Evolutionary conservation across 2,329 filamentous ascomycete genomes (phyloP), one percentile per base, ranked within the genome.

Genomic region (Shiraia sp.): DNA sequence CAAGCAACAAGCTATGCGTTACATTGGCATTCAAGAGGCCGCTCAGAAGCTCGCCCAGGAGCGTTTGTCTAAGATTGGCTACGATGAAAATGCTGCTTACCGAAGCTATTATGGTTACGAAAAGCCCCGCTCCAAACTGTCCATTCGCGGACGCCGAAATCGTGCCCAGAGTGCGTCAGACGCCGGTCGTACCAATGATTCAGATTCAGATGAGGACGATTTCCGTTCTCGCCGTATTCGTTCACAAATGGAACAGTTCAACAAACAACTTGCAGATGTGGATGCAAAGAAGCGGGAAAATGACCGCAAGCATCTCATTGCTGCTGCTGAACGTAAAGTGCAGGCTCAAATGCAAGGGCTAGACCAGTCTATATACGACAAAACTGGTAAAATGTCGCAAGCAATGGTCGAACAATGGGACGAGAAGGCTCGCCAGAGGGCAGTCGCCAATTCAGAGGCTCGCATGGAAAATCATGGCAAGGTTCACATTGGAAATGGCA

Each of bases 21-120:
- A 77, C 45, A 73, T 82, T 49, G 86, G 83, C 48, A 76, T 96
- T 1, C 90, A 96, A 63, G 90, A 95, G 59, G 86, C 87, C 5
- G 92, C 92, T 1, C 90, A 93, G 59, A 90, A 85, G 59, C 80
- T 93, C 40, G 91, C 92, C 0, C 84, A 91, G 42, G 88, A 95
- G 65, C 83, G 90, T 25, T 75, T 96, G 16, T 82, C 88, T 4
- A 92, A 86, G 63, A 82, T 96, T 45, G 83, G 92, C 28, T 80
- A 87, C 42, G 85, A 91, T 36, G 78, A 82, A 48, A 77, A 78
- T 42, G 76, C 79, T 4, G 81, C 83, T 2, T 87, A 86, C 51
- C 81, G 88, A 29, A 83, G 87, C 32, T 90, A 95, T 66, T 96
- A 95, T 61, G 86, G 86, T 22, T 80, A 75, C 54, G 69, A 72